Conservation (phyloP, 192 early-diverging fungal species). For the Dissophora globulifera region DNA sequence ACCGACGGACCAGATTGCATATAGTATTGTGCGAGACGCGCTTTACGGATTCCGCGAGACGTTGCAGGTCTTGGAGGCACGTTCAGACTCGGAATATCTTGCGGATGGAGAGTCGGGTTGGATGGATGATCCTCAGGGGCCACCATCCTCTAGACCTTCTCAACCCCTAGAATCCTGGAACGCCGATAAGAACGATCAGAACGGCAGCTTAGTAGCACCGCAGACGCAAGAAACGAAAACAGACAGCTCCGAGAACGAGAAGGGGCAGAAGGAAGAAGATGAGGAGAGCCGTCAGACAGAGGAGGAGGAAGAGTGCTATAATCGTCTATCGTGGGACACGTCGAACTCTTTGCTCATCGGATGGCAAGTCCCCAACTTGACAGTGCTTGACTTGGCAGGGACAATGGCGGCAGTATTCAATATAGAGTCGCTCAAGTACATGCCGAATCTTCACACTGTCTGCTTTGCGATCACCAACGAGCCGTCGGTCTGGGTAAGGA, state of each 20-base stretch:
- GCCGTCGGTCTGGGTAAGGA: conserved; percentile 1
- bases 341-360: conserved; percentile 10
- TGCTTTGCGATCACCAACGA: conserved; percentile 13
- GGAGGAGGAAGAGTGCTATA: conserved; percentile 9
- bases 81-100: conserved; percentile 12
- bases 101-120: conserved; percentile 18
- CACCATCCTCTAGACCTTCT: no score
- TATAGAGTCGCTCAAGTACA: conserved; percentile 18
- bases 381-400: conserved; percentile 15
- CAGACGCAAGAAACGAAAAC: not conserved
- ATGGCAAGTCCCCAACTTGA: conserved; percentile 17
- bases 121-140: conserved; percentile 13
- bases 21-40: conserved; percentile 31
- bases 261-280: no score
- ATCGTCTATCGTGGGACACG: conserved; percentile 5
- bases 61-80: conserved; percentile 11
- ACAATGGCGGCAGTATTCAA: conserved; percentile 29
- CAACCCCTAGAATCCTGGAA: no score
- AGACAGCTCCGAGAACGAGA: not conserved
- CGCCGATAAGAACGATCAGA: not conserved
- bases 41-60: conserved; percentile 33
- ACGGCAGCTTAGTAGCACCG: not conserved
- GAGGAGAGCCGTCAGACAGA: no score
- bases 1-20: conserved; percentile 19
- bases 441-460: conserved; percentile 23